Evolutionary conservation across 2,329 filamentous ascomycete genomes (phyloP), one percentile per base, ranked within the genome.

Genomic region (Aspergillus fumigatus): DNA sequence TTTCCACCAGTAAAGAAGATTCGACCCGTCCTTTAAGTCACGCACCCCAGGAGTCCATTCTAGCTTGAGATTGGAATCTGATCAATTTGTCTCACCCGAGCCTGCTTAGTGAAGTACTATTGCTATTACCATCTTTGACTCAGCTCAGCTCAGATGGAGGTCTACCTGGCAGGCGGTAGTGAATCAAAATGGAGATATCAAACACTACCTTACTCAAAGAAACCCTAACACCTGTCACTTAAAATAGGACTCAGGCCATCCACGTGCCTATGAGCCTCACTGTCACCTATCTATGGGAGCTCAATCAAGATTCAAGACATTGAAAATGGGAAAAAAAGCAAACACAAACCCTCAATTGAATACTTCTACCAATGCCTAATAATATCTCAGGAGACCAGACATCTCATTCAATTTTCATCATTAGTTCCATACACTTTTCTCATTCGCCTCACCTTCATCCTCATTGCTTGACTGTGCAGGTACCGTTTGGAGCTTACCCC

Each of bases 401-500:
- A 38, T 38, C 17, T 38, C 14, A 38, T 38, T 38, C 32, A 38
- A 38, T 38, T 17, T 6, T 23, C 7, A 6, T 23, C 41, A 19
- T 43, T 29, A 10, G 11, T 9, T 19, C 8, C 7, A 9, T 43
- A 3, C 4, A 45, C n/a, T 45, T 45, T 19, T 19, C 41, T 23
- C 41, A 45, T 45, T 45, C 19, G n/a, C 21, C 19, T 14, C 41
- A 45, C 23, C 41, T 45, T 23, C 10, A 23, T 14, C 7, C 8
- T 23, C 43, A 25, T 38, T 38, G 43, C 19, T 23, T 23, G 5
- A 11, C 21, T 25, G 21, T 14, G 29, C 55, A 61, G 59, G 53
- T 55, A 59, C 50, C 49, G 48, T 53, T 40, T 40, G 55, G 40
- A 43, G 40, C 41, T 45, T 45, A 60, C 62, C 62, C 65, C 64